Conservation (phyloP, 2,329 filamentous ascomycete genomes). For the Pseudocercospora fuligena region DNA sequence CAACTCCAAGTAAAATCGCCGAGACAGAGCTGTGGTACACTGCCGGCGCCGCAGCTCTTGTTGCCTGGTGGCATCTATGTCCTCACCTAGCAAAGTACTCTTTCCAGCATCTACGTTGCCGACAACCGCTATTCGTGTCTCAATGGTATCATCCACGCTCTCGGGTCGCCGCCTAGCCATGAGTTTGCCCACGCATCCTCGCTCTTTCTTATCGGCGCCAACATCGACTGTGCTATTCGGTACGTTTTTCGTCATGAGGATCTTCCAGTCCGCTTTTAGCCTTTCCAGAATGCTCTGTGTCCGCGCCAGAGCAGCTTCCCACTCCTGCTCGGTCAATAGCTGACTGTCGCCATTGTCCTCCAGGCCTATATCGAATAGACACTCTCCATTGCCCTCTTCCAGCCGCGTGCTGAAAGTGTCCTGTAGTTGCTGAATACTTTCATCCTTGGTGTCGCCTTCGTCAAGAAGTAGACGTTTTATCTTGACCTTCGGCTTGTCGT, state of each 20-base stretch:
- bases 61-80: neutral
- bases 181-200: constrained; percentile 80
- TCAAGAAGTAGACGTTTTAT: constrained; percentile 78
- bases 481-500: constrained; percentile 68
- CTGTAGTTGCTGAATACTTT: constrained; percentile 66
- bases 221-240: constrained; percentile 73
- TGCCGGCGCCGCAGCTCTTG: neutral
- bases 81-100: constrained; percentile 77
- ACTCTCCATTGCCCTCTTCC: constrained; percentile 84
- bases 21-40: neutral
- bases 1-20: neutral
- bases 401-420: constrained; percentile 71
- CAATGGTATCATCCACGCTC: constrained; percentile 84
- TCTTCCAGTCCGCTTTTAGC: constrained; percentile 73
- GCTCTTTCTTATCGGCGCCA: constrained; percentile 67
- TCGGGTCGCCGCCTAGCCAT: constrained; percentile 76
- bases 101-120: constrained; percentile 98
- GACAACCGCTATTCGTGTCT: constrained; percentile 94
- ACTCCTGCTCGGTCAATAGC: constrained; percentile 74
- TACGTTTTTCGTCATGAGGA: constrained; percentile 89
- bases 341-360: constrained; percentile 89
- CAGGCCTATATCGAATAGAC: constrained; percentile 87
- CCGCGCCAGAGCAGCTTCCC: constrained; percentile 71
- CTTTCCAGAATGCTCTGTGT: constrained; percentile 68
- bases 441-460: constrained; percentile 54